Evolutionary conservation across 2,329 filamentous ascomycete species (phyloP).

Genomic region (Fusarium transvaalense): DNA sequence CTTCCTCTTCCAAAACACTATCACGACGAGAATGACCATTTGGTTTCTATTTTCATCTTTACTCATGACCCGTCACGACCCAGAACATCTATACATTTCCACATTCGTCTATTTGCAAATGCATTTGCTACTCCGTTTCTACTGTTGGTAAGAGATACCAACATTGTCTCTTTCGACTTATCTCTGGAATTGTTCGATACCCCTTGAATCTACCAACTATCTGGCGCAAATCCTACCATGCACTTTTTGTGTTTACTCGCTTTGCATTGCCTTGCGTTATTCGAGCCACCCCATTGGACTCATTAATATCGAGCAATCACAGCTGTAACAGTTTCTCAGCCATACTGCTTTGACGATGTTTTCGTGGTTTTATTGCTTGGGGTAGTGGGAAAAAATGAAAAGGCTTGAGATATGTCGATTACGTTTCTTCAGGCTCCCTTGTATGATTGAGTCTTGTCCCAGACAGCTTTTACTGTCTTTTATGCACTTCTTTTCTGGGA

Average conservation of each 20-base stretch:
- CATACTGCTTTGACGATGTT: constrained; percentile 15
- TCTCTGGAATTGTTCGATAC: constrained; percentile 43
- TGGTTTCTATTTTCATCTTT: constrained; percentile 39
- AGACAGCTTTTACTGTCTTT: constrained; percentile 25
- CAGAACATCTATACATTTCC: constrained; percentile 40
- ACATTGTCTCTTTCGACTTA: constrained; percentile 23
- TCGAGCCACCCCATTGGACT: constrained; percentile 7
- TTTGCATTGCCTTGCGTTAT: constrained; percentile 31
- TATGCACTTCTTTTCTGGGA: constrained; percentile 27
- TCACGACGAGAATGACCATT: constrained; percentile 40
- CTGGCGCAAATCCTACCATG: constrained; percentile 32
- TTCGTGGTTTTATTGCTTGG: constrained; percentile 16
- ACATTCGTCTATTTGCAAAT: constrained; percentile 34
- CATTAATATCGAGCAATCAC: constrained; percentile 12
- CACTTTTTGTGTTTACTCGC: constrained; percentile 19
- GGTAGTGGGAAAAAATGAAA: constrained; percentile 26
- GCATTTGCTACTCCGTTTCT: constrained; percentile 36
- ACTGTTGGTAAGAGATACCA: constrained; percentile 42
- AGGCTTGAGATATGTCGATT: constrained; percentile 5
- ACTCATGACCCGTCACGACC: constrained; percentile 47
- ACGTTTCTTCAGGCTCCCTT: constrained; percentile 22
- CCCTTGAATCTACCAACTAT: constrained; percentile 33
- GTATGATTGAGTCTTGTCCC: constrained; percentile 37
- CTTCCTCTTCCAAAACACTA: constrained; percentile 24
- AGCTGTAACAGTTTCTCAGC: constrained; percentile 13